Evolutionary conservation across 352 stramenopile genomes (phyloP).

Genomic region (Phytophthora parvispora): DNA sequence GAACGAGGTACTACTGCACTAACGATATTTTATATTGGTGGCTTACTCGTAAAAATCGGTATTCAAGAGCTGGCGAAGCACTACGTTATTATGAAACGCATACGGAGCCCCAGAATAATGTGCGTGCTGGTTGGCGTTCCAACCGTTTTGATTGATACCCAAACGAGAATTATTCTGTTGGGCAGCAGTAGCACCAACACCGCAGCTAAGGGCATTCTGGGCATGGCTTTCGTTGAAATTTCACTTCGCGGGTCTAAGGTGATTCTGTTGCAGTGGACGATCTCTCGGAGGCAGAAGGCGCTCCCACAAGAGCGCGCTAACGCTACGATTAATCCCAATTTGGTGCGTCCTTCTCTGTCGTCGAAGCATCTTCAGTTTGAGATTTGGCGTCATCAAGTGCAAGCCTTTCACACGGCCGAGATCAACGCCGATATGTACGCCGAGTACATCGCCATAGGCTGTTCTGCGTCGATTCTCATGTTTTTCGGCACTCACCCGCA

Average conservation of each 20-base stretch:
- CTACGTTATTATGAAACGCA: constrained; percentile 28
- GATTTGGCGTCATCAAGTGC: constrained; percentile 11
- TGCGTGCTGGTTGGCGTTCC: constrained; percentile 41
- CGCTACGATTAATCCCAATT: neutral
- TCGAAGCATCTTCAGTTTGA: too few relatives aligned
- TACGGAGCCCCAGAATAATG: constrained; percentile 42
- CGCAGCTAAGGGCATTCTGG: too few relatives aligned
- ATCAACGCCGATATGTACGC: constrained; percentile 38
- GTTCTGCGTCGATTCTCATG: constrained; percentile 37
- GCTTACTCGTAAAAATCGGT: too few relatives aligned
- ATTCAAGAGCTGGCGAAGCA: constrained; percentile 45
- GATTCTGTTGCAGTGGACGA: too few relatives aligned
- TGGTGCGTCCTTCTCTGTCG: too few relatives aligned
- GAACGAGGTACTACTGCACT: constrained; percentile 15
- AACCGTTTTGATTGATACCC: constrained; percentile 53
- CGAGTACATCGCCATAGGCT: constrained; percentile 55
- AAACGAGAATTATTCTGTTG: constrained; percentile 48
- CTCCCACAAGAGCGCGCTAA: neutral
- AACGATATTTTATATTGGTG: too few relatives aligned
- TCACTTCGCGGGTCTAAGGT: constrained; percentile 4
- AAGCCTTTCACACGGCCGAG: constrained; percentile 25
- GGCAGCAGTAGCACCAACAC: too few relatives aligned
- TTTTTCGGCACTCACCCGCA: constrained; percentile 41
- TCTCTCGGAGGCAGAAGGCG: too few relatives aligned
- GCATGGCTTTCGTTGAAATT: constrained; percentile 45